These are phyloP conservation scores for Chamaenerion angustifolium DNA, from an alignment of 345 rosid genomes.

Conservation along the genomic window DNA sequence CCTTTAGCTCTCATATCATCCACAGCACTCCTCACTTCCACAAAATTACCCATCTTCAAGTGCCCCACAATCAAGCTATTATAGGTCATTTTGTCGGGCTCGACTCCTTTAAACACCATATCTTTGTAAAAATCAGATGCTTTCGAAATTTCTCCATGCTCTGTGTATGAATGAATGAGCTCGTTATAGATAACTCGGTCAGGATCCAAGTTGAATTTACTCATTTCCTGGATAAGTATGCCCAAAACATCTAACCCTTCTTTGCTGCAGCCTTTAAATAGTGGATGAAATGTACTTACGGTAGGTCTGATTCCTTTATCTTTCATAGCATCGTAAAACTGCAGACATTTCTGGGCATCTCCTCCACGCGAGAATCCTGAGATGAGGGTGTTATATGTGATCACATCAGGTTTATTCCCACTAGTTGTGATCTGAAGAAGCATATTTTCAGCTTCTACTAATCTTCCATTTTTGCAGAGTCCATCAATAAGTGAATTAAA, in stretches of 20 bases:
- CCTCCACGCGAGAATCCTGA: constrained; percentile 47
- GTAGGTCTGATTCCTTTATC: constrained; percentile 40
- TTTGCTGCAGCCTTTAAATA: constrained; percentile 36
- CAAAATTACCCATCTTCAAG: constrained; percentile 29
- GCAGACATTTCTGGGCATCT: constrained; percentile 37
- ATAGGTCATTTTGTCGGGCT: constrained; percentile 44
- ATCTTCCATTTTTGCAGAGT: constrained; percentile 39
- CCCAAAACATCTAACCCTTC: constrained; percentile 32
- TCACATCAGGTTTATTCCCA: constrained; percentile 50
- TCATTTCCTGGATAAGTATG: constrained; percentile 44
- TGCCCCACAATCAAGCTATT: constrained; percentile 54
- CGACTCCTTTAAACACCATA: constrained; percentile 42
- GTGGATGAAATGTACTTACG: constrained; percentile 41
- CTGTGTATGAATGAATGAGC: constrained; percentile 36
- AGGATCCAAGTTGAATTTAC: constrained; percentile 31
- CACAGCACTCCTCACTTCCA: constrained; percentile 28
- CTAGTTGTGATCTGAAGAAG: constrained; percentile 29
- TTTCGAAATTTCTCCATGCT: constrained; percentile 37
- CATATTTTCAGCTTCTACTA: constrained; percentile 53
- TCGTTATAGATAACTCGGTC: constrained; percentile 41
- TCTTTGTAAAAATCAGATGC: constrained; percentile 29
- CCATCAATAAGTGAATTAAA: constrained; percentile 64
- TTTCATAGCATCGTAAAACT: constrained; percentile 54
- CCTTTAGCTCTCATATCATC: constrained; percentile 39
- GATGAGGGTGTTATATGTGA: constrained; percentile 59